Base-by-base conservation (phyloP, 441 rosid species). In the Omphalea diandra region DNA sequence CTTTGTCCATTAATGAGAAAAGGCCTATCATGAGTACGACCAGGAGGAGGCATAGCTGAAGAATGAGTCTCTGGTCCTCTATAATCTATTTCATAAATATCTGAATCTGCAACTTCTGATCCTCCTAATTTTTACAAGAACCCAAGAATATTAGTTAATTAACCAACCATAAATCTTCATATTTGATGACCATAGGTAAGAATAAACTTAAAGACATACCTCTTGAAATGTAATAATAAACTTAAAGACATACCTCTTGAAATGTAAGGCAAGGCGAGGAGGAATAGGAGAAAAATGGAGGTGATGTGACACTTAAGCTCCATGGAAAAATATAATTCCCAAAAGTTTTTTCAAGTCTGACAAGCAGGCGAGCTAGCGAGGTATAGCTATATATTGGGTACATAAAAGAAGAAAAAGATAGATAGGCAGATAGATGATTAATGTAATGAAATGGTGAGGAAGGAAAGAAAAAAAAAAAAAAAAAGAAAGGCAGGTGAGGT, bases 61-160 rank as follows among this genome's bases (percentile, higher is more conserved):
- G 85, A 75, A 66, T 85, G 87, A 50, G 89, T 83, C 76, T 83
- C 83, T 6, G 89, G 89, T 59, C 89, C 89, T 72, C 81, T 80
- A 11, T 85, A 85, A 69, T 85, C 89, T 20, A 85, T 81, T 27
- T 80, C 84, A 47, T 85, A 78, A 3, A 73, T 74, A 33, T 72
- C 80, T 3, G 80, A 38, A 6, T 50, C 84, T 36, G 22, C 72
- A 43, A 10, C 71, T 26, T 40, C 70, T n/a, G 14, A 32, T 32
- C 47, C 40, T 18, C 32, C 73, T 68, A n/a, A n/a, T n/a, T n/a
- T n/a, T n/a, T n/a, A n/a, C n/a, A n/a, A n/a, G 6, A 8, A 32
- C 71, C 75, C 53, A 9, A 5, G 12, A 27, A 18, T 41, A 64
- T 8, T 1, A 33, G 17, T 0, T 7, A 31, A 47, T 3, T 50